These are phyloP conservation scores for Hygrophila difformis DNA, from an alignment of 257 asterid species.

Conservation along the genomic window DNA sequence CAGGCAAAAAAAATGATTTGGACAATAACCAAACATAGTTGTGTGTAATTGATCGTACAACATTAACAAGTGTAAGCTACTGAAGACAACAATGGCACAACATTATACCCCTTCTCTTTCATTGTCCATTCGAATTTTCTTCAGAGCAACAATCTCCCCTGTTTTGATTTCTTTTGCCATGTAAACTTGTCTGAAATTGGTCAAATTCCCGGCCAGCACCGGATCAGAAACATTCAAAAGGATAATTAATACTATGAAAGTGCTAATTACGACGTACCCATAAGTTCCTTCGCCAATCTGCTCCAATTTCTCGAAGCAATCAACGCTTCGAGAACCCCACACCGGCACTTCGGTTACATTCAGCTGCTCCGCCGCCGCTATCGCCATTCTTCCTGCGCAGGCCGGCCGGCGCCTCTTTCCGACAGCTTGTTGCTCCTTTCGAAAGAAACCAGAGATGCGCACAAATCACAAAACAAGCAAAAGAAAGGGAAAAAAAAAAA, in stretches of 20 bases:
- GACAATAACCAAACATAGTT: not conserved
- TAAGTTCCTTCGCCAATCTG: slow-evolving; percentile 96
- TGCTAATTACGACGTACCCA: slow-evolving; percentile 33
- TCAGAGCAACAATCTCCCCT: slow-evolving; percentile 87
- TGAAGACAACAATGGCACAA: slow-evolving; percentile 4
- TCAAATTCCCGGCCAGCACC: slow-evolving; percentile 1
- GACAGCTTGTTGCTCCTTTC: no score
- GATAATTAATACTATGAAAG: no score
- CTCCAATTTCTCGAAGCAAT: slow-evolving; percentile 88
- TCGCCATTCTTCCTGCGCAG: slow-evolving; percentile 65
- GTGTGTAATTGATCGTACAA: slow-evolving; percentile 1
- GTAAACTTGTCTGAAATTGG: slow-evolving; percentile 64
- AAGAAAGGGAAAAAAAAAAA: no score
- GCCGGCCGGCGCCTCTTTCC: no score
- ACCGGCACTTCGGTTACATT: slow-evolving; percentile 53
- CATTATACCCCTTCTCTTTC: slow-evolving; percentile 78
- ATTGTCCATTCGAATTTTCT: slow-evolving; percentile 90
- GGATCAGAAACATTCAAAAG: no score
- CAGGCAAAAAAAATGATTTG: slow-evolving; percentile 8
- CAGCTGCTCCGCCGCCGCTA: slow-evolving; percentile 70
- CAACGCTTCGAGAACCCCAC: slow-evolving; percentile 87
- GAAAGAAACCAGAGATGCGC: no score
- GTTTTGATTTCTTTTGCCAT: slow-evolving; percentile 78
- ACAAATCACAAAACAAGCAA: no score
- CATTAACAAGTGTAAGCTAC: slow-evolving; percentile 11